These are phyloP conservation scores for Amphicarpaea edgeworthii DNA, from an alignment of 306 rosid genomes.

Conservation along the genomic window DNA sequence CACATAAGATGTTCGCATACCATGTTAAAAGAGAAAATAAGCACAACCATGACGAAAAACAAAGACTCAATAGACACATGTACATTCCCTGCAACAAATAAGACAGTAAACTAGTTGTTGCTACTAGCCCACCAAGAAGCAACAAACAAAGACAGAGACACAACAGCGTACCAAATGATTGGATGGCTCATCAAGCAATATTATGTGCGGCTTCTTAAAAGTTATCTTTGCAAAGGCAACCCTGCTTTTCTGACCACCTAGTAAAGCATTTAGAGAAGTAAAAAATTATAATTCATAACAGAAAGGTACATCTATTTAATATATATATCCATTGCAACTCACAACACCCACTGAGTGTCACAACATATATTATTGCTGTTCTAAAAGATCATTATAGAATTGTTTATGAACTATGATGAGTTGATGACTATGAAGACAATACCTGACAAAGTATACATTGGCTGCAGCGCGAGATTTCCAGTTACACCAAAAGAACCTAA, in stretches of 20 bases:
- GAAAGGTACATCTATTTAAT: slow-evolving; percentile 7
- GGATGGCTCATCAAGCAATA: slow-evolving; percentile 98
- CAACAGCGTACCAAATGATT: slow-evolving; percentile 82
- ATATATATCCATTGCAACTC: slow-evolving; percentile 12
- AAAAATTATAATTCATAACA: slow-evolving; percentile 25
- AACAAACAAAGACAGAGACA: slow-evolving; percentile 35
- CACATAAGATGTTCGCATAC: neutral
- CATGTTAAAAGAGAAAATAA: slow-evolving; percentile 12
- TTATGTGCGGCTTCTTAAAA: slow-evolving; percentile 96
- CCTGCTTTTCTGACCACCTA: slow-evolving; percentile 99
- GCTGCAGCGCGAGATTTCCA: slow-evolving; percentile 99
- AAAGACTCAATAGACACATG: slow-evolving; percentile 8
- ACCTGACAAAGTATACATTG: slow-evolving; percentile 99
- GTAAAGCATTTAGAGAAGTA: slow-evolving; percentile 40
- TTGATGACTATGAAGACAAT: slow-evolving; percentile 34
- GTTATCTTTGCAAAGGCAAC: slow-evolving; percentile 99
- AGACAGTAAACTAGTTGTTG: neutral
- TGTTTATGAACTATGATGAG: neutral
- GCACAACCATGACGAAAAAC: neutral
- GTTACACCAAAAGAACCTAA: slow-evolving; percentile 97
- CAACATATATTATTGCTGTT: neutral
- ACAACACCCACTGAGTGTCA: slow-evolving; percentile 10
- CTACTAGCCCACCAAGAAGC: slow-evolving; percentile 8
- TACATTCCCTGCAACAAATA: slow-evolving; percentile 32
- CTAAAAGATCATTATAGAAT: neutral